Percentiles rank a stretch among this genome's conserved stretches.
These are phyloP conservation scores for Vaccinium myrtillus DNA, from an alignment of 148 eudicot genomes.

Conservation along the genomic window DNA sequence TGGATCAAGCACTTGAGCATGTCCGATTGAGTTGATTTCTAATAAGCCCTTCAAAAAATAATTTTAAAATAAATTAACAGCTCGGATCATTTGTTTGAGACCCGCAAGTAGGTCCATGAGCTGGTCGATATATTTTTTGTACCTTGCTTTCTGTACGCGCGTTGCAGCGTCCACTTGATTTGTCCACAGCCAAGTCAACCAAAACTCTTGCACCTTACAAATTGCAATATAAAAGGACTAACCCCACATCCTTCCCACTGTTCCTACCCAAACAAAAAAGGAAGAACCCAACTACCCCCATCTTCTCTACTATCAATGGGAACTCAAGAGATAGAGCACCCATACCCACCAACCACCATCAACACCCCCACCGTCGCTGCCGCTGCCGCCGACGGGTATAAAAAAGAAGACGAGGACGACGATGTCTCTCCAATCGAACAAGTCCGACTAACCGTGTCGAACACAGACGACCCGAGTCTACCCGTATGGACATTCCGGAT, in stretches of 20 bases:
- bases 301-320: conserved; percentile 18
- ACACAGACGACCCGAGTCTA: conserved; percentile 75
- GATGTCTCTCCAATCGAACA: conserved; percentile 84
- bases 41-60: too few species aligned
- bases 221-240: neutral
- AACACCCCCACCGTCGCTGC: neutral
- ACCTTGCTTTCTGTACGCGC: too few species aligned
- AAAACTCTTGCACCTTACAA: too few species aligned
- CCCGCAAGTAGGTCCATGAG: too few species aligned
- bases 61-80: too few species aligned
- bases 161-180: too few species aligned
- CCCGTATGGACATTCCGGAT: conserved; percentile 96
- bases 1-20: too few species aligned
- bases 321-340: conserved; percentile 21
- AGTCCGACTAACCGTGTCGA: conserved; percentile 76
- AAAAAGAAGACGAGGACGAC: conserved; percentile 28
- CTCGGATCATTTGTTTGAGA: too few species aligned
- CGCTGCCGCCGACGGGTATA: neutral
- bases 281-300: neutral
- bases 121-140: too few species aligned
- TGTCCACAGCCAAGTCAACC: too few species aligned
- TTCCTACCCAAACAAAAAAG: neutral
- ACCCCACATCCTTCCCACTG: neutral
- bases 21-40: too few species aligned
- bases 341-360: neutral